Conservation (phyloP, 495 filamentous ascomycete genomes). For the Penicillium coffeae region DNA sequence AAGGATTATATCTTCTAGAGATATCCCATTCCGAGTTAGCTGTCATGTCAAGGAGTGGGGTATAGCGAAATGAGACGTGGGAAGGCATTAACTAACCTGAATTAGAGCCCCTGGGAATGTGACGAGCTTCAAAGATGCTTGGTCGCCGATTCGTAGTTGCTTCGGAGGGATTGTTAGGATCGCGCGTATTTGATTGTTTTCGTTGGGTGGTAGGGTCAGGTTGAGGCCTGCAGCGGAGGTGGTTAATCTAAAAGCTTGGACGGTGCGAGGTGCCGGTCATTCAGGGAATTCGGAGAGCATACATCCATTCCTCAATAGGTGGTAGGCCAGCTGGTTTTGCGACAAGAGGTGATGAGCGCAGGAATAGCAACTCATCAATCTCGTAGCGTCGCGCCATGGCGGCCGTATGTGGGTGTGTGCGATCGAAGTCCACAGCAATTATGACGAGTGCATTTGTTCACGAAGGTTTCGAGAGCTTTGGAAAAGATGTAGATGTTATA, state of each 20-base stretch:
- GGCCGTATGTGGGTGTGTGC: conserved; percentile 29
- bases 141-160: conserved; percentile 50
- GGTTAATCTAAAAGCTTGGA: conserved; percentile 22
- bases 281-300: conserved; percentile 10
- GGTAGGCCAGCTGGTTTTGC: conserved; percentile 76
- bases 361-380: conserved; percentile 68
- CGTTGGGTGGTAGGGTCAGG: conserved; percentile 46
- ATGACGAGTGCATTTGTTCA: conserved; percentile 35
- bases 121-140: conserved; percentile 54
- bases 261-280: conserved; percentile 9
- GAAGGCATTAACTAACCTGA: conserved; percentile 36
- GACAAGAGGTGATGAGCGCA: conserved; percentile 82
- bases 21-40: conserved; percentile 25
- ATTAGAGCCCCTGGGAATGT: conserved; percentile 61
- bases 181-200: conserved; percentile 41
- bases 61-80: conserved; percentile 7
- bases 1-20: conserved; percentile 79
- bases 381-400: conserved; percentile 66
- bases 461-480: neutral
- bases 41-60: conserved; percentile 8
- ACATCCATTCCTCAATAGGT: conserved; percentile 94
- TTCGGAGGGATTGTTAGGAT: conserved; percentile 39
- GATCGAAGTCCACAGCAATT: conserved; percentile 24
- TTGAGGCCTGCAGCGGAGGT: conserved; percentile 35
- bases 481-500: neutral